Evolutionary conservation across 2,329 filamentous ascomycete genomes (phyloP).

Genomic region (Orbilia javanica): DNA sequence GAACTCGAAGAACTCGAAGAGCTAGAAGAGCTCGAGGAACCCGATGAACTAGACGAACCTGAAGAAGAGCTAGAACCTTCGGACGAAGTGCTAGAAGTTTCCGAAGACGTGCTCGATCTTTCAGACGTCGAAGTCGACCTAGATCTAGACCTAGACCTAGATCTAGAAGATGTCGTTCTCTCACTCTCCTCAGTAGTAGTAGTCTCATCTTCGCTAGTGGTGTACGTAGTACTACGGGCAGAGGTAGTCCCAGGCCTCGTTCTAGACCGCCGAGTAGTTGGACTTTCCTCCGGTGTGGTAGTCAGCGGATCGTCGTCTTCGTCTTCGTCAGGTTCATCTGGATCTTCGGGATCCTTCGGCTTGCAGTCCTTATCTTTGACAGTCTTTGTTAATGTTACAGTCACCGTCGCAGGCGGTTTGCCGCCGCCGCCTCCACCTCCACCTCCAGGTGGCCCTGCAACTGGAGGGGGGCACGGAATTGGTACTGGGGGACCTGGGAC

Average conservation of each 20-base stretch:
- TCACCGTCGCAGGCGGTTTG: not conserved
- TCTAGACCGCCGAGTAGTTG: not conserved
- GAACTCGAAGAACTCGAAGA: constrained; percentile 2
- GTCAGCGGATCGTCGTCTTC: not conserved
- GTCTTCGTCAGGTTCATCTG: not conserved
- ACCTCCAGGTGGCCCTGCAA: not conserved
- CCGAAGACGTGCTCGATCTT: not conserved
- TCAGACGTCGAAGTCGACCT: not conserved
- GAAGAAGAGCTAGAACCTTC: constrained; percentile 2
- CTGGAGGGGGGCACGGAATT: not conserved
- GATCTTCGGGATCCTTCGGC: not conserved
- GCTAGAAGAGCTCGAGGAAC: not conserved
- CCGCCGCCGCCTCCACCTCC: not conserved
- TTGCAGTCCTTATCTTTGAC: not conserved
- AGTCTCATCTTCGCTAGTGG: not conserved
- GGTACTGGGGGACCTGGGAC: not conserved
- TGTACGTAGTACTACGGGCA: not conserved
- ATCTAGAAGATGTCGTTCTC: not conserved
- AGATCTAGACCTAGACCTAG: not conserved
- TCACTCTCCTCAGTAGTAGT: not conserved
- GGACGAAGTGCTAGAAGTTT: not conserved
- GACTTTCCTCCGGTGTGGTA: not conserved
- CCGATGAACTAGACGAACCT: not conserved
- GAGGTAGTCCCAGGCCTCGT: not conserved
- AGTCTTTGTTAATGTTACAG: not conserved